Base-by-base conservation (phyloP, 1,284 basidiomycete genomes). In the Sporisorium iseilematis-ciliati region DNA sequence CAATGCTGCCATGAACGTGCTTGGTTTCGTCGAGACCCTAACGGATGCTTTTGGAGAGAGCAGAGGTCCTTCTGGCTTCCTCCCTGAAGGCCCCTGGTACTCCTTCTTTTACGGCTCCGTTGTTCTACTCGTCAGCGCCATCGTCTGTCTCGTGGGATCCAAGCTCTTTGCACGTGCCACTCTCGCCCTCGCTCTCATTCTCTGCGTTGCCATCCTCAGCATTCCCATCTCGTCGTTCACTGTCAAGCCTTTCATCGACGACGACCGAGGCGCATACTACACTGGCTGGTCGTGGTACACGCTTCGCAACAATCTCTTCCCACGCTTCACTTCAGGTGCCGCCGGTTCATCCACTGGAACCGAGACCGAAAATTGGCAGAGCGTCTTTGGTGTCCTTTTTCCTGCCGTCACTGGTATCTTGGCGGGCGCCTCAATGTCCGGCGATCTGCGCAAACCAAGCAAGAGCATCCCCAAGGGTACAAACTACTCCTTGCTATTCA, bases 381-480 rank as follows among this genome's bases (percentile, higher is more conserved):
- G 74, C 25, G 81, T 84, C 35, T 84, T 84, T 62, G 82, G 83
- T 21, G 83, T 84, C 23, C 78, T 84, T 60, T 84, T 84, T 59
- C 83, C 83, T 1, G 83, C 83, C 25, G 83, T 84, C 49, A 84
- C 80, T 23, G 83, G 83, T 11, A 78, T 84, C 31, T 65, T 84
- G 7, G 83, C 83, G 4, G 83, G 83, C 16, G 80, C 81, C n/a
- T 81, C 78, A 63, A 84, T 84, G 81, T 83, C 81, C 3, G 83
- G 83, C 38, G 83, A 84, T 59, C 64, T 84, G 38, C 81, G 83
- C 55, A 84, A 84, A 62, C 83, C 83, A 33, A 82, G 79, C 66
- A 84, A 84, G 63, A 84, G 83, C 64, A 83, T 84, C 31, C 82
- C 83, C n/a, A 84, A 84, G 61, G 82, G 83, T 21, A 84, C 83